These are phyloP conservation scores for Phytophthora megakarya DNA, from an alignment of 352 stramenopile genomes.

Conservation along the genomic window DNA sequence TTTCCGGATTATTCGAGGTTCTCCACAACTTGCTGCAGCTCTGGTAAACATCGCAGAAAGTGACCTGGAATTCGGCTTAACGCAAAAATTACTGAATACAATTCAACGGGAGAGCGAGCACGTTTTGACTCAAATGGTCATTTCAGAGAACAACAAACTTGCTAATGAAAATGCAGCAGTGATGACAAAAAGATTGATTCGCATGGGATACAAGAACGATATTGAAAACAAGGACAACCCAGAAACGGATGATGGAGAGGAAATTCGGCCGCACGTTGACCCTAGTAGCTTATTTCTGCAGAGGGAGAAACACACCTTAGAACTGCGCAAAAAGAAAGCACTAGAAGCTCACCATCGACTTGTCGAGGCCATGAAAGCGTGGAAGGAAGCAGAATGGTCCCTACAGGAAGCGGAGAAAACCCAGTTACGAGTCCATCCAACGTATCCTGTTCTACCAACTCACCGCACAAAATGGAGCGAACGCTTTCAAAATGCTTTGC, in stretches of 20 bases:
- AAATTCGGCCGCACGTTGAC: conserved; percentile 29
- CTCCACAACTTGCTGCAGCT: conserved; percentile 53
- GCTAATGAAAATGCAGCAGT: conserved; percentile 51
- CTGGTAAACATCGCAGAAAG: conserved; percentile 60
- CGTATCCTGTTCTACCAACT: conserved; percentile 50
- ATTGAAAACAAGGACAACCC: conserved; percentile 11
- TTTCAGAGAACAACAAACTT: conserved; percentile 37
- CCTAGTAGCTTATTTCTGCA: conserved; percentile 49
- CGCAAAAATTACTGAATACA: conserved; percentile 38
- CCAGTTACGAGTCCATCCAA: conserved; percentile 48
- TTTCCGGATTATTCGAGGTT: conserved; percentile 78
- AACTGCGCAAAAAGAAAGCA: conserved; percentile 55
- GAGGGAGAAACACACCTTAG: conserved; percentile 58
- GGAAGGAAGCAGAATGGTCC: conserved; percentile 73
- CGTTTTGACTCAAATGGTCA: conserved; percentile 49
- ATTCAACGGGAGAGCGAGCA: conserved; percentile 54
- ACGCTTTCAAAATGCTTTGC: conserved; percentile 60
- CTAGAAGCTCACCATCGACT: conserved; percentile 58
- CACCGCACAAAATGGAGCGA: conserved; percentile 72
- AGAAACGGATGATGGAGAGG: conserved; percentile 5
- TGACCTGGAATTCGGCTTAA: conserved; percentile 71
- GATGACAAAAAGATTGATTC: conserved; percentile 56
- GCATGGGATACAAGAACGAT: conserved; percentile 64
- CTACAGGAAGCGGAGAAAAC: conserved; percentile 54
- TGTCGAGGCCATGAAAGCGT: conserved; percentile 70